Percentiles rank a stretch among this genome's conserved stretches.
Conservation (phyloP, 495 filamentous ascomycete genomes). For the Aspergillus olivimuriae region DNA sequence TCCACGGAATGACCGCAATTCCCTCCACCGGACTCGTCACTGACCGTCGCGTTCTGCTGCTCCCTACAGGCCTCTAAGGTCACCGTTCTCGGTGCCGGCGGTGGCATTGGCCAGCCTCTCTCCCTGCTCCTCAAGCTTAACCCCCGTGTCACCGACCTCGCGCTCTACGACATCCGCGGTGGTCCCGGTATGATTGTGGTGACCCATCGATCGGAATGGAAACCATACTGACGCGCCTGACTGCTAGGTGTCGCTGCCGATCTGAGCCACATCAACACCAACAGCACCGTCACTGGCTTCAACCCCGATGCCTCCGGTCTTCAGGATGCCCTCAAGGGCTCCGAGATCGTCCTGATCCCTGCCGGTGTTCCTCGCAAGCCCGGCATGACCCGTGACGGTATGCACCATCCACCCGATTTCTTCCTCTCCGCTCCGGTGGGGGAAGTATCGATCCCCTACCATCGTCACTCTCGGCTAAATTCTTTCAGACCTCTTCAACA, state of each 20-base stretch:
- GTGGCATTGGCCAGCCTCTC: constrained; percentile 96
- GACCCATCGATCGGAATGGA: neutral
- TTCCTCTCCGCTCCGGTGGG: neutral
- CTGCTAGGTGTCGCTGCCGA: constrained; percentile 91
- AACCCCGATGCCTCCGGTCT: constrained; percentile 70
- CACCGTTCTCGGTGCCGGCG: constrained; percentile 88
- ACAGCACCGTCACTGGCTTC: constrained; percentile 89
- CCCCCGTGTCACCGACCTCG: constrained; percentile 83
- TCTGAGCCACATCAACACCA: constrained; percentile 97
- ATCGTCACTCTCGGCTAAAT: neutral
- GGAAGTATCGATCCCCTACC: too few species aligned
- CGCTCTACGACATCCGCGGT: constrained; percentile 94
- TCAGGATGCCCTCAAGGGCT: constrained; percentile 67
- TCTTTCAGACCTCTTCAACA: constrained; percentile 88
- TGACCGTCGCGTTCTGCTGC: constrained; percentile 24
- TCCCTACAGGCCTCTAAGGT: constrained; percentile 84
- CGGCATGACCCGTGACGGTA: constrained; percentile 96
- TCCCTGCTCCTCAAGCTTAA: constrained; percentile 98
- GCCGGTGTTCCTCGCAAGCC: constrained; percentile 98
- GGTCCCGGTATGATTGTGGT: constrained; percentile 68
- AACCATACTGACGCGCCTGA: neutral
- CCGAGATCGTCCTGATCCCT: constrained; percentile 94
- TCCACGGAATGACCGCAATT: too few species aligned
- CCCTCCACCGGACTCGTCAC: too few species aligned
- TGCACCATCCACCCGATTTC: constrained; percentile 1